Evolutionary conservation across 2,329 filamentous ascomycete genomes (phyloP).

Genomic region (Monosporascus sp.): DNA sequence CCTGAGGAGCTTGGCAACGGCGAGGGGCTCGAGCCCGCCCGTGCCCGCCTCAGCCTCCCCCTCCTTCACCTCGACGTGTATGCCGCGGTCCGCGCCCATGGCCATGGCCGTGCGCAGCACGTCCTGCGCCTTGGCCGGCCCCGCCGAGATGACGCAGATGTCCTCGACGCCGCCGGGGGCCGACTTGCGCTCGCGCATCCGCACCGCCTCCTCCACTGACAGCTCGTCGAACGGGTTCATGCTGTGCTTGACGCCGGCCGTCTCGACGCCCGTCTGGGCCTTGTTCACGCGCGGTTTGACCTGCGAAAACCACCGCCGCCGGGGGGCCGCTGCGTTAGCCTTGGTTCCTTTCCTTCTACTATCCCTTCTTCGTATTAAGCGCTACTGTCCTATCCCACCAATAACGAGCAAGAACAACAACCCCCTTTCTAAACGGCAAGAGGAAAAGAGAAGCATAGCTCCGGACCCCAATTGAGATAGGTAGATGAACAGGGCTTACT

Average conservation of each 20-base stretch:
- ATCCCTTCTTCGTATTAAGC: background rate
- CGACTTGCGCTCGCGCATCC: conserved; percentile 81
- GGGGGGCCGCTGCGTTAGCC: conserved; percentile 1
- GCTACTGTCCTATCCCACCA: background rate
- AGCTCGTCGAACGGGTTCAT: conserved; percentile 99
- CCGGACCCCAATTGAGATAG: no score
- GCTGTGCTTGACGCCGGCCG: conserved; percentile 87
- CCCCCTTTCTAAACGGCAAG: no score
- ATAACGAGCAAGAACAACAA: no score
- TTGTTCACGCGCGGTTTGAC: conserved; percentile 68
- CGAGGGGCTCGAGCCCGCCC: conserved; percentile 70
- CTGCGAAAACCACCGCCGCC: conserved; percentile 33
- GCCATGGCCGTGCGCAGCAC: conserved; percentile 95
- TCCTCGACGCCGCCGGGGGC: conserved; percentile 75
- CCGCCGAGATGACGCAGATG: conserved; percentile 85
- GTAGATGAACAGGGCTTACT: conserved; percentile 20
- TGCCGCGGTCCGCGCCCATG: conserved; percentile 90
- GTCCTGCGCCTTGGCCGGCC: conserved; percentile 82
- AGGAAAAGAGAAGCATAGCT: no score
- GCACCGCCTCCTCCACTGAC: conserved; percentile 92
- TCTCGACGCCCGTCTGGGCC: conserved; percentile 82
- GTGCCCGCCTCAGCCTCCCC: conserved; percentile 42
- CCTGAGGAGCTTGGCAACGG: conserved; percentile 85
- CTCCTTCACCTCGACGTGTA: conserved; percentile 80
- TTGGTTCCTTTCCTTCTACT: background rate